Evolutionary conservation across 108 stramenopile species (phyloP).

Genomic region (Cylindrotheca closterium): DNA sequence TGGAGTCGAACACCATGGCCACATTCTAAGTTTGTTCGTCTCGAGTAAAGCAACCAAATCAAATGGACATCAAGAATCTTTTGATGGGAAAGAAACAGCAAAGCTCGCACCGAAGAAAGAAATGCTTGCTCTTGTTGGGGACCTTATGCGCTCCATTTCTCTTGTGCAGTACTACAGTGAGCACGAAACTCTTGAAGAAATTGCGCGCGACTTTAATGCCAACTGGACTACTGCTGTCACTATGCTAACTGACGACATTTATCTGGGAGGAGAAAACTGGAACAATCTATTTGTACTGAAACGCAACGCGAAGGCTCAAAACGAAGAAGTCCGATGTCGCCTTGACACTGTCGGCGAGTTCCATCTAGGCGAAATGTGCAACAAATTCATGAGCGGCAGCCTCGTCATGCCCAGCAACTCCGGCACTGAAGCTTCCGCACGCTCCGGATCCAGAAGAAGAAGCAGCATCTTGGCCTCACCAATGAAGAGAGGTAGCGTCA

Average conservation of each 20-base stretch:
- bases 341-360: slow-evolving; percentile 92
- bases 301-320: slow-evolving; percentile 75
- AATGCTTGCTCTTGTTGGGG: slow-evolving; percentile 93
- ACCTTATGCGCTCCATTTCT: slow-evolving; percentile 94
- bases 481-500: slow-evolving; percentile 28
- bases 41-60: slow-evolving; percentile 56
- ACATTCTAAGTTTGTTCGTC: slow-evolving; percentile 91
- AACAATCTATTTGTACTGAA: slow-evolving; percentile 91
- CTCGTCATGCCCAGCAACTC: slow-evolving; percentile 82
- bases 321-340: slow-evolving; percentile 84
- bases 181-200: slow-evolving; percentile 82
- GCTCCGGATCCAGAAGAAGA: slow-evolving; percentile 4
- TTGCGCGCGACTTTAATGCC: slow-evolving; percentile 93
- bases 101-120: slow-evolving; percentile 32
- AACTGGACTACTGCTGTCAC: slow-evolving; percentile 95
- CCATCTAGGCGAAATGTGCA: slow-evolving; percentile 96
- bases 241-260: slow-evolving; percentile 90
- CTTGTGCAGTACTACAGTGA: slow-evolving; percentile 85
- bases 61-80: background rate
- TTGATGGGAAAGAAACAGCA: slow-evolving; percentile 5
- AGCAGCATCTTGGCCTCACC: slow-evolving; percentile 13
- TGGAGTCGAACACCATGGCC: slow-evolving; percentile 89
- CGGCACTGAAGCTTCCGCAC: slow-evolving; percentile 7
- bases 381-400: slow-evolving; percentile 89
- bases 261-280: slow-evolving; percentile 91